Evolutionary conservation across 2,329 filamentous ascomycete genomes (phyloP), one percentile per base, ranked within the genome.

Genomic region (Myriosclerotinia curreyana): DNA sequence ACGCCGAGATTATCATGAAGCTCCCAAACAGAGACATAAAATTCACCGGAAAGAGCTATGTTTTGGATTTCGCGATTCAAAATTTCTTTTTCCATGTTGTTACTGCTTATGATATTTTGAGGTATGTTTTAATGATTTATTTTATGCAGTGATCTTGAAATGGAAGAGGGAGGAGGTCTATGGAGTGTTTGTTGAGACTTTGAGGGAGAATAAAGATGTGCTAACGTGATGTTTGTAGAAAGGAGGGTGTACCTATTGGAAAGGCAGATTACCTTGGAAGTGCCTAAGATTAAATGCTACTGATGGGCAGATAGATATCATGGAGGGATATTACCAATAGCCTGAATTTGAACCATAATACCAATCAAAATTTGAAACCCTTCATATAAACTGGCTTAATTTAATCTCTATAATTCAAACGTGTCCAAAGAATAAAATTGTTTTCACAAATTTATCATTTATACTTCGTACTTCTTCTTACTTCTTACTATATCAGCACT

Each of bases 61-160:
- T 83, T 28, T 71, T 75, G 49, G 75, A 75, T 3, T 84, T 80
- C 73, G 78, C 75, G 5, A 63, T 86, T 51, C 85, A 86, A 28
- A 87, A 89, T 71, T 75, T 88, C 69, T 87, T 80, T 76, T 90
- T 90, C 75, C 87, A 90, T 72, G 68, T 83, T 17, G 79, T 75
- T 3, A 86, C 80, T 15, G 79, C 83, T 12, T 90, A 90, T 76
- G 78, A 75, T 28, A 84, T 90, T 63, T 71, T 89, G 72, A 78
- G 87, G 66, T 81, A 79, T 71, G 55, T 59, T 36, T 53, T 38
- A 2, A 22, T 52, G 11, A 25, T 48, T 40, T 3, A 20, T 28
- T 40, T 36, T 42, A 5, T 9, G 12, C 17, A 8, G 28, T 1
- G 6, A 4, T 31, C 6, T 31, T 31, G 28, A 31, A 31, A 31